Percentiles rank a stretch among this genome's conserved stretches.
Evolutionary conservation across 768 basidiomycete species (phyloP).

Genomic region (Calocybe gangraenosa): DNA sequence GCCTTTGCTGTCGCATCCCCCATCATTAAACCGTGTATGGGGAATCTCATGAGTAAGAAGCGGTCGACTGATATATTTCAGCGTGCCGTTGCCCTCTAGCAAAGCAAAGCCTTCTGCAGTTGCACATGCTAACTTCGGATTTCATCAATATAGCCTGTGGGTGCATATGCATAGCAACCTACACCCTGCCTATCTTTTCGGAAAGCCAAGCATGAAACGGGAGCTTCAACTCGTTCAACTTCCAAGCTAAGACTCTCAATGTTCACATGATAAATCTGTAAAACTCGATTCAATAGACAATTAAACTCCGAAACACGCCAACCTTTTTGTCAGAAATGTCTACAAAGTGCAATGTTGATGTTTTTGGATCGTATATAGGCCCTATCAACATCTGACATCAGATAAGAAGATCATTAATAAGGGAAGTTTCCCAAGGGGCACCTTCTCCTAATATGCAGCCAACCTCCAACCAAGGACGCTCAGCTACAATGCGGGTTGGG

Average conservation of each 20-base stretch:
- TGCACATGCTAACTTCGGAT: constrained; percentile 51
- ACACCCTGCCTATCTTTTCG: constrained; percentile 45
- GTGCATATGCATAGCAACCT: constrained; percentile 12
- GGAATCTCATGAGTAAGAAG: constrained; percentile 35
- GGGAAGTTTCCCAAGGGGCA: constrained; percentile 17
- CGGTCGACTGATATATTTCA: constrained; percentile 50
- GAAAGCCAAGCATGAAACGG: constrained; percentile 56
- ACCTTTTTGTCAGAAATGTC: constrained; percentile 59
- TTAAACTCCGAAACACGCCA: constrained; percentile 3
- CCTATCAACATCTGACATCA: constrained; percentile 33
- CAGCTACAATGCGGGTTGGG: constrained; percentile 31
- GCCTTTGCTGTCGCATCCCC: constrained; percentile 60
- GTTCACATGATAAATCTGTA: constrained; percentile 52
- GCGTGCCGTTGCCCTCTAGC: constrained; percentile 36
- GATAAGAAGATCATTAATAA: constrained; percentile 3
- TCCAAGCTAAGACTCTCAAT: constrained; percentile 33
- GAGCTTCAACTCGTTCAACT: constrained; percentile 47
- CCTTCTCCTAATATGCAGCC: constrained; percentile 65
- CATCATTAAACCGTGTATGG: constrained; percentile 66
- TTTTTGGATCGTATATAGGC: constrained; percentile 56
- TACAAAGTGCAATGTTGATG: constrained; percentile 59
- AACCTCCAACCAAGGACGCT: constrained; percentile 44
- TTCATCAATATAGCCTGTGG: not conserved
- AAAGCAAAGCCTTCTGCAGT: constrained; percentile 54
- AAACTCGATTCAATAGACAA: not conserved